Percentiles rank a stretch among this genome's conserved stretches.
Conservation (phyloP, 2,329 filamentous ascomycete species). For the Alternaria brassicicola region DNA sequence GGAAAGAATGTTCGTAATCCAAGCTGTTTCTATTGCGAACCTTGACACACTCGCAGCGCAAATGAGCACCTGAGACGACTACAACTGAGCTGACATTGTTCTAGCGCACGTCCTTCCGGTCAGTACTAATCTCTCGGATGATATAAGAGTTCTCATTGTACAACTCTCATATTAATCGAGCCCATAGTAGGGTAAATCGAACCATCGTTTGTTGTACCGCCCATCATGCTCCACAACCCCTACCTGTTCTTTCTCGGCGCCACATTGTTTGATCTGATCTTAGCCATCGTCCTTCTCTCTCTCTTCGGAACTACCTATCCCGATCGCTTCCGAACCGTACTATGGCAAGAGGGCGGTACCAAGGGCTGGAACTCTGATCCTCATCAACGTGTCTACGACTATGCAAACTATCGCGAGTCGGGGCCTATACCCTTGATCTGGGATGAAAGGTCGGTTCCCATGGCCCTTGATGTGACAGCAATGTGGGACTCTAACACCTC, state of each 20-base stretch:
- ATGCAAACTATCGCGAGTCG: constrained; percentile 24
- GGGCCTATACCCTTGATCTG: constrained; percentile 24
- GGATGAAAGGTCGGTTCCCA: constrained; percentile 20
- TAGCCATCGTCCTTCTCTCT: constrained; percentile 13
- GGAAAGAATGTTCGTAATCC: not conserved
- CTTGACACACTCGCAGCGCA: not conserved
- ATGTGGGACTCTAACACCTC: not conserved
- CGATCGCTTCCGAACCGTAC: constrained; percentile 9
- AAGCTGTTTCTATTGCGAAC: not conserved
- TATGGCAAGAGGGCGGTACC: constrained; percentile 20
- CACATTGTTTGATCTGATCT: constrained; percentile 10
- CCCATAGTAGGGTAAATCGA: not conserved
- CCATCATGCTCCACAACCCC: not conserved
- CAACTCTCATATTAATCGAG: not conserved
- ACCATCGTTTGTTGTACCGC: not conserved
- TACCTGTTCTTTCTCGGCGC: not conserved
- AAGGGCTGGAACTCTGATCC: constrained; percentile 28
- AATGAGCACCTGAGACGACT: not conserved
- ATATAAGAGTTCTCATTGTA: not conserved
- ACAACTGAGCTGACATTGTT: not conserved
- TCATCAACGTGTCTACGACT: constrained; percentile 21
- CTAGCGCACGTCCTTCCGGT: not conserved
- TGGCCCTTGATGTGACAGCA: not conserved
- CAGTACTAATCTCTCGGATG: not conserved
- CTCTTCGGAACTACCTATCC: constrained; percentile 18